Evolutionary conservation across 352 stramenopile species (phyloP).

Genomic region (Plasmopara viticola): DNA sequence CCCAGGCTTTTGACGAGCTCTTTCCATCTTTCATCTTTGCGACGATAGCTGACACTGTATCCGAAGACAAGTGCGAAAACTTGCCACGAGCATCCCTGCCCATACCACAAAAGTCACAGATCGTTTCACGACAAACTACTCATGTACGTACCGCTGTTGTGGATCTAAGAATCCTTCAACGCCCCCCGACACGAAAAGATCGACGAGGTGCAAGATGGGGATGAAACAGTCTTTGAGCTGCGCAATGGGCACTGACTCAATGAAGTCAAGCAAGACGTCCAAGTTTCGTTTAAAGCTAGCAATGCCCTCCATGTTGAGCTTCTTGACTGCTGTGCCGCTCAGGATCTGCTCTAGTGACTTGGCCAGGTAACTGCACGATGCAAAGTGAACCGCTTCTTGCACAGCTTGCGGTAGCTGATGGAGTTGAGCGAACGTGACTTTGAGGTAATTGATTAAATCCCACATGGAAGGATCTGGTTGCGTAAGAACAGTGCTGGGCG

Average conservation of each 20-base stretch:
- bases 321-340: constrained; percentile 50
- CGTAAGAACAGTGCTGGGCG: constrained; percentile 39
- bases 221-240: constrained; percentile 67
- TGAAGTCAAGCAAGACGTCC: constrained; percentile 60
- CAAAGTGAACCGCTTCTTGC: constrained; percentile 66
- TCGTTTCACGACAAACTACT: background rate
- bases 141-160: constrained; percentile 36
- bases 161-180: constrained; percentile 57
- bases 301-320: constrained; percentile 62
- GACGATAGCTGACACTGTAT: constrained; percentile 55
- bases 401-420: constrained; percentile 45
- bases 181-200: constrained; percentile 58
- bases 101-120: background rate
- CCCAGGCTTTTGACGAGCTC: constrained; percentile 43
- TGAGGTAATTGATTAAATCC: constrained; percentile 83
- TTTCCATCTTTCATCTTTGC: constrained; percentile 75
- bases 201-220: constrained; percentile 53
- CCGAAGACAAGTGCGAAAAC: constrained; percentile 58
- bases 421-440: constrained; percentile 67
- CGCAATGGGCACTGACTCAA: constrained; percentile 45
- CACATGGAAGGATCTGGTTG: constrained; percentile 74
- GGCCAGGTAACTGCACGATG: constrained; percentile 71
- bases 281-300: constrained; percentile 76
- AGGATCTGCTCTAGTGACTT: constrained; percentile 71
- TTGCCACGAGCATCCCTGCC: constrained; percentile 45